Conservation (phyloP, 2,329 filamentous ascomycete species). For the Colletotrichum lupini region DNA sequence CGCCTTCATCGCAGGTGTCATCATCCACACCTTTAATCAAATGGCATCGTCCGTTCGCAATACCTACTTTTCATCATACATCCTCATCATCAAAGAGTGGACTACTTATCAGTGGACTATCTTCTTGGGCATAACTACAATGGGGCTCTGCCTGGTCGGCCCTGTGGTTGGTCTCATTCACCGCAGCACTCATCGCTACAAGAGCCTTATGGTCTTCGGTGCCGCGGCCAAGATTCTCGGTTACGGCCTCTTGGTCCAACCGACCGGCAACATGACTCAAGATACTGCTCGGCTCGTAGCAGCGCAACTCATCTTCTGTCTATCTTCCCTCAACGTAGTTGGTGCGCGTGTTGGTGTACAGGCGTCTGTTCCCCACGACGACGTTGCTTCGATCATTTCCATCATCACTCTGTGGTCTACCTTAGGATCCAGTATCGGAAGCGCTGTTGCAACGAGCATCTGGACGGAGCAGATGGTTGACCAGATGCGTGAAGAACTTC, state of each 20-base stretch:
- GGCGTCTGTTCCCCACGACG: too few relatives aligned
- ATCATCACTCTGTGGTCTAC: too few relatives aligned
- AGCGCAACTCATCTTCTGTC: background rate
- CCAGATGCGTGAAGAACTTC: constrained; percentile 46
- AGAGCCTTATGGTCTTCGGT: constrained; percentile 52
- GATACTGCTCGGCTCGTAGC: background rate
- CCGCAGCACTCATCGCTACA: constrained; percentile 52
- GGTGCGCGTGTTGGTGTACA: too few relatives aligned
- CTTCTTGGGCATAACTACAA: constrained; percentile 51
- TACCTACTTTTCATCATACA: constrained; percentile 48
- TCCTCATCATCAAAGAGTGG: constrained; percentile 54
- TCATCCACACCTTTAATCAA: constrained; percentile 47
- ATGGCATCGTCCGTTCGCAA: constrained; percentile 49
- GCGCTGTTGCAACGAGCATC: constrained; percentile 49
- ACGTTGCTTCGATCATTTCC: too few relatives aligned
- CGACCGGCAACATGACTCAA: background rate
- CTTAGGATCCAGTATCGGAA: constrained; percentile 49
- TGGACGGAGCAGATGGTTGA: constrained; percentile 52
- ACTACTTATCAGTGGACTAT: constrained; percentile 53
- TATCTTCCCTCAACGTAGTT: background rate
- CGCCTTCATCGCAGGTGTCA: constrained; percentile 44
- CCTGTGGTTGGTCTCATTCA: constrained; percentile 50
- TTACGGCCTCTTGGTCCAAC: background rate
- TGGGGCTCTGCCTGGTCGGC: constrained; percentile 50
- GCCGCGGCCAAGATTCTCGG: constrained; percentile 38